Conservation (phyloP, 108 stramenopile genomes). For the Cyclotella cryptica region DNA sequence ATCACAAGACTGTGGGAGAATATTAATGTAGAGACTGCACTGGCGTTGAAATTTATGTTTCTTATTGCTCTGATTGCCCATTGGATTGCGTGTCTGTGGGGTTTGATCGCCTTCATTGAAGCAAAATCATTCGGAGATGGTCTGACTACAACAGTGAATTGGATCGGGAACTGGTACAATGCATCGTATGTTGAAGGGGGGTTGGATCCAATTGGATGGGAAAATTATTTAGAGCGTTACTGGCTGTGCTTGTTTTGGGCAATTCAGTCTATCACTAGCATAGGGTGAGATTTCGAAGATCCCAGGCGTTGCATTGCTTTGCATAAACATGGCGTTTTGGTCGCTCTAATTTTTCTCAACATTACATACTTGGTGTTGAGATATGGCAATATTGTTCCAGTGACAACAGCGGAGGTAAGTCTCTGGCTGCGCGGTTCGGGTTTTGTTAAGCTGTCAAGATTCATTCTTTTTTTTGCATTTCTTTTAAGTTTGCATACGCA, state of each 20-base stretch:
- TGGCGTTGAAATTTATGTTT: conserved; percentile 41
- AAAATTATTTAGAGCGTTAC: conserved; percentile 44
- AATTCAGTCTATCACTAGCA: conserved; percentile 57
- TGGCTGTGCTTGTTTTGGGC: conserved; percentile 57
- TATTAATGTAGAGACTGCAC: conserved; percentile 25
- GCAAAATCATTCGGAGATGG: conserved; percentile 32
- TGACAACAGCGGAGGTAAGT: conserved; percentile 38
- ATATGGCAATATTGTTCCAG: conserved; percentile 57
- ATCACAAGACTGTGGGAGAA: conserved; percentile 12
- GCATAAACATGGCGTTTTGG: background rate
- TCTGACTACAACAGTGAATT: conserved; percentile 50
- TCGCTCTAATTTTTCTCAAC: background rate
- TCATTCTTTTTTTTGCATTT: background rate
- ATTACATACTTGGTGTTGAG: background rate
- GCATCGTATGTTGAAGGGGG: conserved; percentile 34
- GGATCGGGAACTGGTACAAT: conserved; percentile 55
- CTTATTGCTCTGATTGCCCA: conserved; percentile 13
- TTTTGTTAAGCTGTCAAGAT: background rate
- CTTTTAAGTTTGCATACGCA: conserved; percentile 30
- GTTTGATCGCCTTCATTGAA: conserved; percentile 29
- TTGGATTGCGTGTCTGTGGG: conserved; percentile 22
- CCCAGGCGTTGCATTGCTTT: background rate
- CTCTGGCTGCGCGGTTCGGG: background rate
- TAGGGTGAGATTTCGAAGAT: conserved; percentile 23
- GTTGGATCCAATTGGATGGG: conserved; percentile 56